These are phyloP conservation scores for Lippia alba DNA, from an alignment of 305 asterid species.

Conservation along the genomic window DNA sequence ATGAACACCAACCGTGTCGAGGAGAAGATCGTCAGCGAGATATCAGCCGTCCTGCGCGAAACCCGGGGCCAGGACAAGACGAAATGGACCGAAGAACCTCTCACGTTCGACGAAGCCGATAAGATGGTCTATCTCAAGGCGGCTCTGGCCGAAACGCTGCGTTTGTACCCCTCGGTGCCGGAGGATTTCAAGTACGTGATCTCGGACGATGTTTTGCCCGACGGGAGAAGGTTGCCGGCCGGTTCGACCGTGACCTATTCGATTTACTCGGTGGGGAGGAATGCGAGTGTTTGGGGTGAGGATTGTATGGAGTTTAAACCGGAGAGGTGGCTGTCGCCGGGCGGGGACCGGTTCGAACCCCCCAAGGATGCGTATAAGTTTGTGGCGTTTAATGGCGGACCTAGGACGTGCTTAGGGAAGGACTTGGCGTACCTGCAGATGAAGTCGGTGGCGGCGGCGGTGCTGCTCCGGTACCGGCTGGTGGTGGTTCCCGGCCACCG, in stretches of 20 bases:
- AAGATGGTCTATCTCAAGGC: slow-evolving; percentile 56
- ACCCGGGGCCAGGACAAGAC: slow-evolving; percentile 52
- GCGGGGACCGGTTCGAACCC: slow-evolving; percentile 67
- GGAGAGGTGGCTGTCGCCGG: slow-evolving; percentile 77
- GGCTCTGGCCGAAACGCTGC: slow-evolving; percentile 62
- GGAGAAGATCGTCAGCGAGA: slow-evolving; percentile 49
- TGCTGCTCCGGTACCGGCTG: slow-evolving; percentile 76
- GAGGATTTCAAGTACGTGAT: slow-evolving; percentile 63
- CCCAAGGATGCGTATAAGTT: slow-evolving; percentile 71
- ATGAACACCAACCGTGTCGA: slow-evolving; percentile 60
- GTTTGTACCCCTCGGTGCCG: slow-evolving; percentile 69
- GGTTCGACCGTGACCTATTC: slow-evolving; percentile 90
- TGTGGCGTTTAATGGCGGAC: slow-evolving; percentile 87
- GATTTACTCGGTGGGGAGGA: slow-evolving; percentile 79
- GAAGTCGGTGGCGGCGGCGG: slow-evolving; percentile 90
- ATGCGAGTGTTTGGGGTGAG: slow-evolving; percentile 83
- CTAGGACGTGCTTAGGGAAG: slow-evolving; percentile 86
- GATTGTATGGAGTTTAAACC: slow-evolving; percentile 90
- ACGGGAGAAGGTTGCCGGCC: slow-evolving; percentile 63
- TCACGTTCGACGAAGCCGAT: slow-evolving; percentile 67
- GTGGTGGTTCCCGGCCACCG: slow-evolving; percentile 68
- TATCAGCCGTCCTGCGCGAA: slow-evolving; percentile 43
- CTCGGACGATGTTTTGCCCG: slow-evolving; percentile 58
- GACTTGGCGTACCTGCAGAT: slow-evolving; percentile 90
- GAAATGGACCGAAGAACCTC: slow-evolving; percentile 61